A percentile compares a stretch with the other conserved stretches of the same genome.
Conservation (phyloP, 1,139 yeast species). For the Ashbya aceris region DNA sequence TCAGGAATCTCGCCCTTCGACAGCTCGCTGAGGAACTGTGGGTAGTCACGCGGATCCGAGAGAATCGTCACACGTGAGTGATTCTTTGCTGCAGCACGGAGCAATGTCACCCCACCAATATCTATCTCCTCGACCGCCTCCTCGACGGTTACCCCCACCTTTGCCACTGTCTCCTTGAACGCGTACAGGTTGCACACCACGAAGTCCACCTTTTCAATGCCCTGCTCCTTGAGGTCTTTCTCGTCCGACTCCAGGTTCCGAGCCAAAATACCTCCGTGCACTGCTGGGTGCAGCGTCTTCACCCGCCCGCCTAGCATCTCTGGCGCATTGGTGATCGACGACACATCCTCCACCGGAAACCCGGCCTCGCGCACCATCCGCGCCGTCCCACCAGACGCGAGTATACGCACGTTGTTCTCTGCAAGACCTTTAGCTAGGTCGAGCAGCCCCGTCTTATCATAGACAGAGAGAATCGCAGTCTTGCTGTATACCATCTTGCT, state of each 20-base stretch:
- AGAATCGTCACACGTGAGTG: constrained; percentile 92
- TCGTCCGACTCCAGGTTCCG: constrained; percentile 87
- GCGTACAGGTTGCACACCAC: constrained; percentile 98
- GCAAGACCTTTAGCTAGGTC: constrained; percentile 93
- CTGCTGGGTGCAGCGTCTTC: constrained; percentile 96
- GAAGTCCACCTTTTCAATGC: constrained; percentile 89
- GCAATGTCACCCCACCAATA: constrained; percentile 94
- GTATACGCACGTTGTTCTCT: constrained; percentile 77
- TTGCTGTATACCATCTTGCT: constrained; percentile 36
- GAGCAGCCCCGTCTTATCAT: constrained; percentile 91
- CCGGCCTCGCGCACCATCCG: constrained; percentile 93
- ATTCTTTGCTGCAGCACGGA: constrained; percentile 98
- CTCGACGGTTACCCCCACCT: constrained; percentile 87
- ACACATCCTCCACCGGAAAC: constrained; percentile 93
- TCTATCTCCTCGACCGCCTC: constrained; percentile 99
- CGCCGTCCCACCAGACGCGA: constrained; percentile 98
- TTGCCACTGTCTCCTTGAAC: constrained; percentile 92
- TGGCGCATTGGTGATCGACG: constrained; percentile 92
- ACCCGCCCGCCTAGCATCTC: constrained; percentile 99
- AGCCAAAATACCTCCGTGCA: constrained; percentile 96
- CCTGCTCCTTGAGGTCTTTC: constrained; percentile 73
- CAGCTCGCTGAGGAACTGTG: constrained; percentile 75
- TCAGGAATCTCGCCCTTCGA: constrained; percentile 58
- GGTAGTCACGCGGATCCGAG: constrained; percentile 89
- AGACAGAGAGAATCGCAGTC: constrained; percentile 93